Conservation (phyloP, 352 stramenopile genomes). For the Pythium guiyangense region DNA sequence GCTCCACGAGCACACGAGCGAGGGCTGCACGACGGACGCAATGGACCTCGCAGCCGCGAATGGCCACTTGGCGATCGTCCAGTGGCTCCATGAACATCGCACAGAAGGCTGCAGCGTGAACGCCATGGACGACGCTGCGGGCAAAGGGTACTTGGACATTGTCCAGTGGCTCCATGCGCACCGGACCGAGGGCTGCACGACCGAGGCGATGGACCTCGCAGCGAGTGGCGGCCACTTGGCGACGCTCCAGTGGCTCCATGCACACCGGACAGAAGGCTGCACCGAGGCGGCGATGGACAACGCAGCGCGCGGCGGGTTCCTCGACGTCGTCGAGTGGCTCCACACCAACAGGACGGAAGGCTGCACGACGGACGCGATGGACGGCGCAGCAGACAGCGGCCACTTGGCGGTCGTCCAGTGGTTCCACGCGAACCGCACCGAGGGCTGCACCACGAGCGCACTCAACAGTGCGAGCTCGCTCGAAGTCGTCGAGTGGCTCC, state of each 20-base stretch:
- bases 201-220: slow-evolving; percentile 9
- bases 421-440: slow-evolving; percentile 14
- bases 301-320: slow-evolving; percentile 5
- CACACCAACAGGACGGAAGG: slow-evolving; percentile 12
- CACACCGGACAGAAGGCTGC: slow-evolving; percentile 44
- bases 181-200: slow-evolving; percentile 8
- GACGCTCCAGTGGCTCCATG: slow-evolving; percentile 54
- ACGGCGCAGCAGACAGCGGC: slow-evolving; percentile 15
- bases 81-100: slow-evolving; percentile 18
- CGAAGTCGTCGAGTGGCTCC: slow-evolving; percentile 16
- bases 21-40: slow-evolving; percentile 17
- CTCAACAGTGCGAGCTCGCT: slow-evolving; percentile 16
- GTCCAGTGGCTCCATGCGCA: slow-evolving; percentile 15
- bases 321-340: slow-evolving; percentile 10
- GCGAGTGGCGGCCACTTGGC: slow-evolving; percentile 6
- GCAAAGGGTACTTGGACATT: slow-evolving; percentile 14
- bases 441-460: slow-evolving; percentile 16
- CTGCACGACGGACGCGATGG: slow-evolving; percentile 19
- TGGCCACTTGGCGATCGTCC: slow-evolving; percentile 18
- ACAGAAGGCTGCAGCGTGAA: slow-evolving; percentile 15
- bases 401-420: slow-evolving; percentile 18
- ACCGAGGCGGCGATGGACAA: slow-evolving; percentile 22
- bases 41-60: slow-evolving; percentile 22
- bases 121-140: slow-evolving; percentile 17
- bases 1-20: slow-evolving; percentile 15